Evolutionary conservation across 1,284 basidiomycete genomes (phyloP).

Genomic region (Pseudozyma pruni): DNA sequence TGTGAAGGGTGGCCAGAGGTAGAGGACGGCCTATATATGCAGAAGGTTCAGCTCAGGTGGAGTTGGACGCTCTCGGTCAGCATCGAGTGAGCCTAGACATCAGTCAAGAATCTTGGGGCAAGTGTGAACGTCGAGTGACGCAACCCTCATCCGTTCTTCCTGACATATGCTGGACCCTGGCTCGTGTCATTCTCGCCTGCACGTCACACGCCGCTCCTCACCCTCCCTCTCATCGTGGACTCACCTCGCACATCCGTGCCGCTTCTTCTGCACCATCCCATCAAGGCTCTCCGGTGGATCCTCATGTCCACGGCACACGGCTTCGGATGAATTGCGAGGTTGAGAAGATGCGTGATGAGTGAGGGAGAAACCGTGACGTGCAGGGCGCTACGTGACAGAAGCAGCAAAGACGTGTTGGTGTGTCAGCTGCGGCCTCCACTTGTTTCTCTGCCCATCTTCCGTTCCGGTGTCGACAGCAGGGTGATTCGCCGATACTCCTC

Average conservation of each 20-base stretch:
- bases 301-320: neutral
- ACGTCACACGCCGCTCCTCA: too few species aligned
- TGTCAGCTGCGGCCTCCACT: constrained; percentile 33
- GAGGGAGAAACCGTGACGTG: constrained; percentile 5
- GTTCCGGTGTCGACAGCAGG: neutral
- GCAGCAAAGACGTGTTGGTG: too few species aligned
- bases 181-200: neutral
- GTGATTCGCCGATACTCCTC: constrained; percentile 3
- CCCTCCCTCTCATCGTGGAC: neutral
- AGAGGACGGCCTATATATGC: too few species aligned
- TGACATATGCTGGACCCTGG: too few species aligned
- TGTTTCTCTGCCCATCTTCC: constrained; percentile 1
- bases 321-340: too few species aligned
- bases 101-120: neutral
- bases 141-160: constrained; percentile 2
- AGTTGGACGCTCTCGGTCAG: too few species aligned
- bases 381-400: too few species aligned
- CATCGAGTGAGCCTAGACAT: too few species aligned
- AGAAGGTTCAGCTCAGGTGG: too few species aligned
- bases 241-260: too few species aligned
- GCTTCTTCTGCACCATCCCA: too few species aligned
- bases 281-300: neutral
- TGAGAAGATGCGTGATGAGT: constrained; percentile 15
- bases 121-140: constrained; percentile 4
- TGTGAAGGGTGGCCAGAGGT: neutral